Evolutionary conservation across 75 land plant genomes (phyloP), one percentile per base, ranked within the genome.

Genomic region (Adiantum capillusveneris): DNA sequence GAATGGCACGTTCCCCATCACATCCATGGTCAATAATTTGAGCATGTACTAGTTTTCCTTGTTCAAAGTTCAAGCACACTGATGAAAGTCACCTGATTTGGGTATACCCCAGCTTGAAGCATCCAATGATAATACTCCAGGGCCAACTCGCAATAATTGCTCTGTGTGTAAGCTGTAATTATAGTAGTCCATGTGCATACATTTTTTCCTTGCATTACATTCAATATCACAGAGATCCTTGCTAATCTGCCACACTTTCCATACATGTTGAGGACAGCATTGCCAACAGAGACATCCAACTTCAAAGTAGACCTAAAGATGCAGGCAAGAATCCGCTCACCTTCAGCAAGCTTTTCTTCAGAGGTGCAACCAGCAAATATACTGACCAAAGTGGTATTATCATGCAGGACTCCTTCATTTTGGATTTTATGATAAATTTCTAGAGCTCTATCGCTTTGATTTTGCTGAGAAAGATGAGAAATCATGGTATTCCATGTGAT

Each of bases 151-250:
- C 26, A 60, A 0, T 67, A 1, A 18, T 65, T 84, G 63, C 67
- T 57, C 26, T 74, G 74, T 39, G 72, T 45, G 57, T 1, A 75
- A 1, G 71, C 87, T 7, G 73, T 58, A 65, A 81, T 65, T 73
- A 84, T 81, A 3, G 78, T 75, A 58, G 65, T 84, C 87, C 87
- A 84, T 1, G 70, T 59, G 3, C 78, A 74, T 18, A 75, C 66
- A 68, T 78, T 75, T 54, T 60, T 74, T 2, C 45, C 1, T 24
- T 29, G 25, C 70, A 84, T 74, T 25, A 28, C 57, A 36, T 59
- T 41, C 45, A 81, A 81, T 36, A 84, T 54, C 11, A 66, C 45
- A 6, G 37, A 25, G 12, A 78, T 73, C 16, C 50, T 31, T 12
- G 25, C 46, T 42, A 77, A 27, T 43, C 44, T 19, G 0, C 87